Evolutionary conservation across 805 yeast species (phyloP), one percentile per base, ranked within the genome.

Genomic region (Scheffersomyces coipomensis): DNA sequence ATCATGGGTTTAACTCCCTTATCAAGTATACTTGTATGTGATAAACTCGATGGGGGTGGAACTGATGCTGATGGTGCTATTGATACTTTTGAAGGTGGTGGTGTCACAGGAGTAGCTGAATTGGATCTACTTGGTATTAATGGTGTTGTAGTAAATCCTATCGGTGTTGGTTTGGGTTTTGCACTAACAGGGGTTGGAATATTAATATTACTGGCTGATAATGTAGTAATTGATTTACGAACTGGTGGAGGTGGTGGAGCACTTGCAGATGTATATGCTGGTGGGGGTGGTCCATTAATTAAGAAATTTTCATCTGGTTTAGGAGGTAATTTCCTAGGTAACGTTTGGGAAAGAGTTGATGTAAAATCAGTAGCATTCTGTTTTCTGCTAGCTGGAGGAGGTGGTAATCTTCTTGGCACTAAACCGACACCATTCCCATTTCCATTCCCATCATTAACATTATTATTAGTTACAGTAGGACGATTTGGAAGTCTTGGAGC

Each of bases 91-190:
- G 35, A 19, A 5, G 32, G 15, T 9, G 43, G 47, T 8, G 47
- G 31, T 18, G 38, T n/a, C n/a, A 27, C 37, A 37, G 66, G 62
- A 2, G 67, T 55, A 2, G 53, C 48, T 4, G 68, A 56, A 27
- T 49, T 56, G 7, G 66, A 58, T 34, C 65, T 49, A 17, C 62
- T 60, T 5, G 73, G 73, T 16, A 67, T 58, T 15, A 69, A 59
- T 1, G 73, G 73, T 1, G 69, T 53, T 1, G 68, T 44, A 3
- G 68, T 50, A 37, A 68, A 68, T 2, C 67, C 73, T 32, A 62
- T 44, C 9, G 68, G 68, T 18, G 67, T 60, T 10, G 64, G 62
- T 13, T 19, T 13, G 4, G 35, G 30, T 8, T 30, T 31, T 6
- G 31, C 29, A 5, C 18, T 10, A 12, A 24, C 10, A n/a, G 30